A percentile compares a stretch with the other conserved stretches of the same genome.
Evolutionary conservation across 495 filamentous ascomycete genomes (phyloP).

Genomic region (Xylaria intraflava): DNA sequence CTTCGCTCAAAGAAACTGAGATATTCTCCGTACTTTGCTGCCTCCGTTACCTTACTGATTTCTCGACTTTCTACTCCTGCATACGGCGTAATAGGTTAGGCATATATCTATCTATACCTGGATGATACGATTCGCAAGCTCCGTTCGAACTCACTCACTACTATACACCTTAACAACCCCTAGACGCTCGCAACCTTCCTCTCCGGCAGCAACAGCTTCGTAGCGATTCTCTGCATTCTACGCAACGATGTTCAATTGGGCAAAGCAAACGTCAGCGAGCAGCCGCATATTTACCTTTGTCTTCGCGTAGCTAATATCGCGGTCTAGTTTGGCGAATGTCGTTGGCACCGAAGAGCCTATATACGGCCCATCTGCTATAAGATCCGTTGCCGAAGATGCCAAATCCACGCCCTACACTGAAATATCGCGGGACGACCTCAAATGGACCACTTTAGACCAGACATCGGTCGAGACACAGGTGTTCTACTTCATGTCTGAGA

Average conservation of each 20-base stretch:
- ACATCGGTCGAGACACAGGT: conserved; percentile 95
- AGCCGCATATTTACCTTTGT: conserved; percentile 8
- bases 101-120: too few species aligned
- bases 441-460: conserved; percentile 72
- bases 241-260: conserved; percentile 43
- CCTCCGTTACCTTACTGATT: too few species aligned
- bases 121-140: too few species aligned
- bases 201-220: not conserved
- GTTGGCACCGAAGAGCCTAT: conserved; percentile 94
- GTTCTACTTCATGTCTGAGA: conserved; percentile 83
- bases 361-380: conserved; percentile 87
- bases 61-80: conserved; percentile 5
- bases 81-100: not conserved
- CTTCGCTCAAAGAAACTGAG: too few species aligned
- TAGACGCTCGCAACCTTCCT: conserved; percentile 1
- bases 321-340: conserved; percentile 72
- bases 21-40: too few species aligned
- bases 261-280: conserved; percentile 39
- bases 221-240: not conserved
- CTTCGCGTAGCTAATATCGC: conserved; percentile 13
- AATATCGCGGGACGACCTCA: conserved; percentile 66
- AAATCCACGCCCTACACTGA: conserved; percentile 74
- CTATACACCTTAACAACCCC: too few species aligned
- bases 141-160: too few species aligned
- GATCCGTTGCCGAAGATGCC: conserved; percentile 73